These are phyloP conservation scores for Vigna mungo DNA, from an alignment of 306 rosid species.

Conservation along the genomic window DNA sequence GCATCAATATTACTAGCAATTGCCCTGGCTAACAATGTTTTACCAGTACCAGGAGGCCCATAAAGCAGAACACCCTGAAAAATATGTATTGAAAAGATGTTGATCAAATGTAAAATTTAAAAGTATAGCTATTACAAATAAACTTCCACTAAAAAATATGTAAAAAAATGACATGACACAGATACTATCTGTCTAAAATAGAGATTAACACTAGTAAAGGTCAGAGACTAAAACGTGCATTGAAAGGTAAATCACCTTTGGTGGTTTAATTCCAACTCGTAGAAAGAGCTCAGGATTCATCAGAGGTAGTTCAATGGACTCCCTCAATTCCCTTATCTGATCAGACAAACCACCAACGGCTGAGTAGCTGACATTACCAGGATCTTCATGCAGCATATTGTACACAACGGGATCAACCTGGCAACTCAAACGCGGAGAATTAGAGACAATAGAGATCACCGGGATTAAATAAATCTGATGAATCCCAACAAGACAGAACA, in stretches of 20 bases:
- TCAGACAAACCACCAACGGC: conserved; percentile 99
- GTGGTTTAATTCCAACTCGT: conserved; percentile 98
- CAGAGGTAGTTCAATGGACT: conserved; percentile 90
- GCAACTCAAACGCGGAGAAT: conserved; percentile 28
- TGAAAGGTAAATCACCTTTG: conserved; percentile 68
- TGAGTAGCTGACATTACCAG: conserved; percentile 96
- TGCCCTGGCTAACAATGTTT: conserved; percentile 94
- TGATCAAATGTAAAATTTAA: conserved; percentile 34
- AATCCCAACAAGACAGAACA: conserved; percentile 1
- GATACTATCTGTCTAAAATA: neutral
- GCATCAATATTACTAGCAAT: conserved; percentile 98
- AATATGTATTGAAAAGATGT: conserved; percentile 31
- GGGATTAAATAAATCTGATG: conserved; percentile 7
- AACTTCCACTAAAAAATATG: neutral
- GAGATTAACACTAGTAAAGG: neutral
- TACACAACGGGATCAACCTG: conserved; percentile 97
- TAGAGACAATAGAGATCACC: conserved; percentile 27
- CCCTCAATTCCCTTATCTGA: conserved; percentile 97
- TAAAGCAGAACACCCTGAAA: conserved; percentile 95
- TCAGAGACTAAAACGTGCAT: conserved; percentile 6
- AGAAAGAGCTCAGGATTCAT: conserved; percentile 97
- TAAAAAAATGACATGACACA: neutral
- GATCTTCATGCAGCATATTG: conserved; percentile 98
- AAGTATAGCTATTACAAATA: conserved; percentile 19
- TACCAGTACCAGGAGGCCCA: conserved; percentile 98